A percentile compares a stretch with the other conserved stretches of the same genome.
Evolutionary conservation across 202 grass and related monocot genomes (phyloP).

Genomic region (Digitaria exilis): DNA sequence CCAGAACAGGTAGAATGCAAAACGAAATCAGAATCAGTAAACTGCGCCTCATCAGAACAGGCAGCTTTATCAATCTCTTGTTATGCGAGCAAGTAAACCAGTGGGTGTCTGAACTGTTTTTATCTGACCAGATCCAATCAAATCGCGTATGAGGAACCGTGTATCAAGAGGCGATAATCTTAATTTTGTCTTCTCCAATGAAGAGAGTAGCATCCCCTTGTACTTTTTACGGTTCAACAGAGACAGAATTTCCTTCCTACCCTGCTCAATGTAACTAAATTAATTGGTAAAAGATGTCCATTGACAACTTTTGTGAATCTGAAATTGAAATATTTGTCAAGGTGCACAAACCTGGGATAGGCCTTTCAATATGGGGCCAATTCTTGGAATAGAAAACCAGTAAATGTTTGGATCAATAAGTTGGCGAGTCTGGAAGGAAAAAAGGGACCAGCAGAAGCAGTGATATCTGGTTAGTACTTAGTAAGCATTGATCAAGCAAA

Average conservation of each 20-base stretch:
- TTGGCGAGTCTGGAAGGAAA: conserved; percentile 66
- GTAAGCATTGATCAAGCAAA: conserved; percentile 22
- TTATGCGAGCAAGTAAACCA: conserved; percentile 70
- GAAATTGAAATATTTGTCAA: background rate
- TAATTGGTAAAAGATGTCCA: conserved; percentile 26
- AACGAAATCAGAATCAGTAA: too few species aligned
- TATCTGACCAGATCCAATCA: conserved; percentile 82
- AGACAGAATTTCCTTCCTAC: conserved; percentile 79
- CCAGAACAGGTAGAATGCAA: too few species aligned
- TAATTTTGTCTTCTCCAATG: conserved; percentile 72
- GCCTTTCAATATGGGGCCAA: conserved; percentile 77
- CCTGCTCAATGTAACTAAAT: conserved; percentile 42
- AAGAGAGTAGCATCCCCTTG: conserved; percentile 74
- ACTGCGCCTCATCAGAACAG: background rate
- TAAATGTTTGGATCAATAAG: conserved; percentile 90
- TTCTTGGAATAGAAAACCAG: conserved; percentile 86
- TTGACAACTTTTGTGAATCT: background rate
- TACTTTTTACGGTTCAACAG: conserved; percentile 67
- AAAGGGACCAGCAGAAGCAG: conserved; percentile 27
- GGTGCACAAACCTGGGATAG: conserved; percentile 69
- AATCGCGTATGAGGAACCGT: conserved; percentile 73
- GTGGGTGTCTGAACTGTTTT: conserved; percentile 70
- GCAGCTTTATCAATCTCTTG: conserved; percentile 54
- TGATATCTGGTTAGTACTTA: background rate
- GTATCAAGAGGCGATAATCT: conserved; percentile 71